A percentile compares a stretch with the other conserved stretches of the same genome.
These are phyloP conservation scores for Saturnispora saitoi DNA, from an alignment of 805 yeast species.

Conservation along the genomic window DNA sequence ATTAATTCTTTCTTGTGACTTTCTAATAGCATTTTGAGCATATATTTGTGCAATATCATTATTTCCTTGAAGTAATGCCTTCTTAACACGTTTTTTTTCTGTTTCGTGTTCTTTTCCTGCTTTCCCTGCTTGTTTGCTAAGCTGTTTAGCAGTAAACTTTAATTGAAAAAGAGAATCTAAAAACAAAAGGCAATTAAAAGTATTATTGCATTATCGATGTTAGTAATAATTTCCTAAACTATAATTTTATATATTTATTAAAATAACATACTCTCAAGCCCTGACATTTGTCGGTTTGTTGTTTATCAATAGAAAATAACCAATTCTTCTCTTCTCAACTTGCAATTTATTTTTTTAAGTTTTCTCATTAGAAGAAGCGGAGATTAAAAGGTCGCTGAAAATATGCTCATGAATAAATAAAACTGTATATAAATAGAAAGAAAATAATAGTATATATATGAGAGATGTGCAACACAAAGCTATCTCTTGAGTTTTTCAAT, in stretches of 20 bases:
- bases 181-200: neutral
- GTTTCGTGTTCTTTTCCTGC: slow-evolving; percentile 85
- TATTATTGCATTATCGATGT: slow-evolving; percentile 1
- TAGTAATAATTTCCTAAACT: neutral
- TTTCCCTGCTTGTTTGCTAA: slow-evolving; percentile 79
- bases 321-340: neutral
- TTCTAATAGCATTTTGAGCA: slow-evolving; percentile 93
- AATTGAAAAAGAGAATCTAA: slow-evolving; percentile 57
- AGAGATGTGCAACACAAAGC: neutral
- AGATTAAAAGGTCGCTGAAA: neutral
- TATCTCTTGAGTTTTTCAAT: slow-evolving; percentile 19
- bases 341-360: neutral
- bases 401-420: slow-evolving; percentile 1
- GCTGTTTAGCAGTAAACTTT: slow-evolving; percentile 88
- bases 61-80: slow-evolving; percentile 77
- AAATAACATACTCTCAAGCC: slow-evolving; percentile 32
- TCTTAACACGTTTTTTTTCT: slow-evolving; percentile 84
- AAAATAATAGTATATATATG: neutral
- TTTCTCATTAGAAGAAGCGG: neutral
- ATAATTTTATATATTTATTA: too few relatives aligned
- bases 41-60: slow-evolving; percentile 89
- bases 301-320: neutral
- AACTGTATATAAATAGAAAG: neutral
- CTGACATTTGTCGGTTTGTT: slow-evolving; percentile 27
- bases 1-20: slow-evolving; percentile 77